Base-by-base conservation (phyloP, 148 eudicot genomes). In the Drosera capensis region DNA sequence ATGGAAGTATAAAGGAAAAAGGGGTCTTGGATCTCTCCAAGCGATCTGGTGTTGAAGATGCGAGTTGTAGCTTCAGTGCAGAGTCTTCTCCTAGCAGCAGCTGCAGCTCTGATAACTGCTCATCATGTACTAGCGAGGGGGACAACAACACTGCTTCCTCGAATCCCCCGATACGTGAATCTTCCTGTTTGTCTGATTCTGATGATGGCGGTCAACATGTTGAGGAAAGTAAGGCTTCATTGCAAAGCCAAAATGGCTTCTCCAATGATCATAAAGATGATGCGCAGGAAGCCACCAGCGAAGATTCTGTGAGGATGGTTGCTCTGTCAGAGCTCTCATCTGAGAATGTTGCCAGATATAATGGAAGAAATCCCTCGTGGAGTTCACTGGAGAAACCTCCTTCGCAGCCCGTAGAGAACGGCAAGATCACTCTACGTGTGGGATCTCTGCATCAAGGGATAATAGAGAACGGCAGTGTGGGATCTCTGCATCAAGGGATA, bases 121-220 rank as follows among this genome's bases (percentile, higher is more conserved):
- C 97, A 5, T 88, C 84, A 43, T 82, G 86, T 52, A 90, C 68
- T 46, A 80, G 86, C 63, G 96, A 88, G 59, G 94, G 94, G 56
- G 96, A 87, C 55, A 73, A 77, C 63, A 80, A 70, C 47, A 57
- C 76, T 5, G 66, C 71, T 20, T 76, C 86, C 25, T 70, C 77
- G 34, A 80, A 75, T 56, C 71, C 64, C 43, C 77, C 51, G 40
- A 75, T 70, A 60, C 40, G 65, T 1, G 96, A 80, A 54, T 80
- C 92, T 24, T 71, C 72, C 19, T 86, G 79, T 21, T 59, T 64
- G 38, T 80, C 93, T 7, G 95, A 90, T 74, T 88, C 94, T 5
- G 97, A 88, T 57, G 86, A 80, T 45, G 56, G 81, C 45, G 66
- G 71, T 55, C 79, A 66, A 42, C 71, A 72, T 16, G 72, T 76